Evolutionary conservation across 345 rosid species (phyloP).

Genomic region (Eucalyptus fibrosa): DNA sequence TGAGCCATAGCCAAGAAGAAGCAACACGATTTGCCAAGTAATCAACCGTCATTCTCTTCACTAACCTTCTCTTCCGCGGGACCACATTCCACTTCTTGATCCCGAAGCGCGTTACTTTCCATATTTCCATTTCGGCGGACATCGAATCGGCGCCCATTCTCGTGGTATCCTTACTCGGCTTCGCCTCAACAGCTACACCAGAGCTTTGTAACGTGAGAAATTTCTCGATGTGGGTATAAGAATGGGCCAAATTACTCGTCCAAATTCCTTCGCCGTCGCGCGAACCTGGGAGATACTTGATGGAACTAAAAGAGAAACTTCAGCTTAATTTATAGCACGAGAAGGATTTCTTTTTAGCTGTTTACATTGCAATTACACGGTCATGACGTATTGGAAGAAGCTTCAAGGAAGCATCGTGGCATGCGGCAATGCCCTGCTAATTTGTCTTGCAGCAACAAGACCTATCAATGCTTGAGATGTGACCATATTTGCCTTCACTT

Average conservation of each 20-base stretch:
- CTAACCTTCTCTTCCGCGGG: not conserved
- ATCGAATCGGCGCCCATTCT: not conserved
- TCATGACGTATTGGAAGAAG: not conserved
- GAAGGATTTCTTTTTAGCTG: not conserved
- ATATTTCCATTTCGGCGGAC: not conserved
- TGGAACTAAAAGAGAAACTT: not conserved
- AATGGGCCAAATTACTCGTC: not conserved
- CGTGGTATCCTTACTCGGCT: not conserved
- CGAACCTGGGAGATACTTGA: not conserved
- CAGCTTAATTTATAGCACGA: not conserved
- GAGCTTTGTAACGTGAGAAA: not conserved
- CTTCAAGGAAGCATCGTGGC: not conserved
- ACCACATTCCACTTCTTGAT: not conserved
- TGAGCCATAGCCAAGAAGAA: not conserved
- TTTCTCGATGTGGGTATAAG: not conserved
- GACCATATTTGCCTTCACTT: not conserved
- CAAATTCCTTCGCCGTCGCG: not conserved
- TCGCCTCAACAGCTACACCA: not conserved
- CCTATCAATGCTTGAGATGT: not conserved
- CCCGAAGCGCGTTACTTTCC: not conserved
- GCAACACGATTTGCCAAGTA: not conserved
- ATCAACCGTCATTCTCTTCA: not conserved
- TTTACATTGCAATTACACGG: not conserved
- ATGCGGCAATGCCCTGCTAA: not conserved
- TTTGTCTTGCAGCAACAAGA: not conserved